Percentiles rank a stretch among this genome's conserved stretches.
Conservation (phyloP, 108 stramenopile genomes). For the Skeletonema menzelii region DNA sequence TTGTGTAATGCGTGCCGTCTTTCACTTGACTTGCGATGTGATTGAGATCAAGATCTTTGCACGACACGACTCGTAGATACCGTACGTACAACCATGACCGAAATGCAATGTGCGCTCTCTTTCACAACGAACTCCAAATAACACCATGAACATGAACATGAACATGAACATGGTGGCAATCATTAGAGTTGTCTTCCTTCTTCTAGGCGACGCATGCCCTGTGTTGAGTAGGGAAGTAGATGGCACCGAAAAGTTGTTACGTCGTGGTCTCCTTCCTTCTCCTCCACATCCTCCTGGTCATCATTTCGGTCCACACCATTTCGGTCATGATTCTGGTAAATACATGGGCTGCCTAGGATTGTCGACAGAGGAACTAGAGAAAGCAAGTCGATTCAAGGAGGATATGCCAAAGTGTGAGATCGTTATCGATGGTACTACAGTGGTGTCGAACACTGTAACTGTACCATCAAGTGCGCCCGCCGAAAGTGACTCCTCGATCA, state of each 20-base stretch:
- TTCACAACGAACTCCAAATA: no score
- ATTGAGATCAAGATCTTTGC: no score
- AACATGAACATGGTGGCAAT: background rate
- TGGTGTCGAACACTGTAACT: background rate
- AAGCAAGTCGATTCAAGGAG: slow-evolving; percentile 19
- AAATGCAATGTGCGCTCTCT: no score
- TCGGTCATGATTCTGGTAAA: background rate
- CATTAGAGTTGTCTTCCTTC: background rate
- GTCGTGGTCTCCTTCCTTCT: background rate
- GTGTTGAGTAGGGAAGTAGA: background rate
- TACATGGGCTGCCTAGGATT: slow-evolving; percentile 30
- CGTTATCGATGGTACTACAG: slow-evolving; percentile 8
- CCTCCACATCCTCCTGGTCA: background rate
- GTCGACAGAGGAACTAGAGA: slow-evolving; percentile 14
- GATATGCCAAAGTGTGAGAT: slow-evolving; percentile 16
- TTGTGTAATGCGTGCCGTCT: no score
- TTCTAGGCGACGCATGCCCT: background rate
- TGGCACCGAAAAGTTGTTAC: background rate
- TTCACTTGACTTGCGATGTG: no score
- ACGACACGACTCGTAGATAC: no score
- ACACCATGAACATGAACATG: no score
- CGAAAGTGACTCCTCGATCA: background rate
- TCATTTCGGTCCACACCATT: background rate
- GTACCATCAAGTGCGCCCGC: background rate
- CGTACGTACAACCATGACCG: no score